phyloP scores from a whole-genome alignment of 208 protist genomes.

The Trypanosoma congolense region DNA sequence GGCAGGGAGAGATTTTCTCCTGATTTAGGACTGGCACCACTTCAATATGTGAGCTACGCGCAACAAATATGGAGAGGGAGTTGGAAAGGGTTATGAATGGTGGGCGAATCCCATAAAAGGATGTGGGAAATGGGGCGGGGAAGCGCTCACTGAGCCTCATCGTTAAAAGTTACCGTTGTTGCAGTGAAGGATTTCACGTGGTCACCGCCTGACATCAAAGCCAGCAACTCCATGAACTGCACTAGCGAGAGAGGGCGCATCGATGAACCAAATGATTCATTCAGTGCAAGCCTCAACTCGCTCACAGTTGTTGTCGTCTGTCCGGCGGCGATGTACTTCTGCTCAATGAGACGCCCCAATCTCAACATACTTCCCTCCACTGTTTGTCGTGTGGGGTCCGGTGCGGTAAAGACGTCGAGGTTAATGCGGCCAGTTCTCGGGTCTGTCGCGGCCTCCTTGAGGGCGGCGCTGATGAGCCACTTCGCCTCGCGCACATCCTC shows the following conservation, averaged over 20 bases:
- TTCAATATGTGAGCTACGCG: constrained; percentile 1
- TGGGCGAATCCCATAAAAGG: too few relatives aligned
- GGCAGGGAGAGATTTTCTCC: too few relatives aligned
- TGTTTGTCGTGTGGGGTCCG: constrained; percentile 73
- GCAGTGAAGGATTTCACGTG: constrained; percentile 68
- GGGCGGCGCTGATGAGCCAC: constrained; percentile 79
- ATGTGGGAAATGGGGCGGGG: background rate
- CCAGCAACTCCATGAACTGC: constrained; percentile 81
- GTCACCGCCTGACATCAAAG: constrained; percentile 70
- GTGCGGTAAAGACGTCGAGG: constrained; percentile 86
- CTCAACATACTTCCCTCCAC: constrained; percentile 77
- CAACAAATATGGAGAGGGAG: constrained; percentile 5
- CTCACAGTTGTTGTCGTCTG: constrained; percentile 37
- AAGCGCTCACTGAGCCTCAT: constrained; percentile 13
- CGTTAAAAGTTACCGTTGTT: constrained; percentile 53
- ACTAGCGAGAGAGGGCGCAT: constrained; percentile 49
- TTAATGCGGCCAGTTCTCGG: constrained; percentile 84
- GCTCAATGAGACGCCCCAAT: constrained; percentile 59
- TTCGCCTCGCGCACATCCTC: constrained; percentile 90
- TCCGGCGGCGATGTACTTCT: constrained; percentile 40
- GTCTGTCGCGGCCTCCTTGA: constrained; percentile 87
- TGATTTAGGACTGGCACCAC: too few relatives aligned
- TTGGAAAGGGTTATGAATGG: background rate
- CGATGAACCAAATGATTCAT: constrained; percentile 48
- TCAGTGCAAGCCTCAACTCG: constrained; percentile 65